Percentiles rank a stretch among this genome's conserved stretches.
phyloP scores from a whole-genome alignment of 441 rosid species.

The Pelargonium australe region DNA sequence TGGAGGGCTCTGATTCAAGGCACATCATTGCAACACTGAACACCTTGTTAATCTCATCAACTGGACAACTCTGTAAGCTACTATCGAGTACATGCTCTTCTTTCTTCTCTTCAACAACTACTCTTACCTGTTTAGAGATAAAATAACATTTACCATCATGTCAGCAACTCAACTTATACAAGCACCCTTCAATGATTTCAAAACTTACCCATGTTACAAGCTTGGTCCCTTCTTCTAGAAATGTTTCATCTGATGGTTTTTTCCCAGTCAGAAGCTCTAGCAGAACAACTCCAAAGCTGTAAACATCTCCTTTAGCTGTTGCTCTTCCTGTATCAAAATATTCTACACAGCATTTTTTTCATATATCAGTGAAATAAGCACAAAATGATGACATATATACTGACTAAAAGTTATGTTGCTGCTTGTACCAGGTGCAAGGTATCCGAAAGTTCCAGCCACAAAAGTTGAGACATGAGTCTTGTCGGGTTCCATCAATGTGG shows the following conservation, averaged over 20 bases:
- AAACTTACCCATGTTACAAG: conserved; percentile 76
- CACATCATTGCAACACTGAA: conserved; percentile 63
- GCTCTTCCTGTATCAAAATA: conserved; percentile 82
- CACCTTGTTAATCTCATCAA: conserved; percentile 45
- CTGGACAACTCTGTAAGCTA: conserved; percentile 41
- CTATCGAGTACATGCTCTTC: conserved; percentile 55
- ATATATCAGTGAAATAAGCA: conserved; percentile 6
- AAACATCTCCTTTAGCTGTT: conserved; percentile 77
- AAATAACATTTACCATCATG: not conserved
- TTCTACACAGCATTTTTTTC: conserved; percentile 34
- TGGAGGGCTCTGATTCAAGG: conserved; percentile 68
- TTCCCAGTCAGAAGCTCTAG: conserved; percentile 73
- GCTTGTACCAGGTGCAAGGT: conserved; percentile 68
- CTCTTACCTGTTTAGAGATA: conserved; percentile 43
- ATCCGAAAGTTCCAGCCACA: conserved; percentile 82
- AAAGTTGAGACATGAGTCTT: conserved; percentile 80
- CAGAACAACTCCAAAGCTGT: conserved; percentile 77
- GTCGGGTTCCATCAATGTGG: conserved; percentile 73
- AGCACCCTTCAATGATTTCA: not conserved
- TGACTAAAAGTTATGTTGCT: not conserved
- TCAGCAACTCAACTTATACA: not conserved
- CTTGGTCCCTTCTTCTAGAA: conserved; percentile 77
- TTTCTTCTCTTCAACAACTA: conserved; percentile 58
- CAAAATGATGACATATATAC: not conserved
- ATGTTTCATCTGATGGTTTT: conserved; percentile 69